phyloP scores from a whole-genome alignment of 352 stramenopile species.

The Phytophthora tubulina region DNA sequence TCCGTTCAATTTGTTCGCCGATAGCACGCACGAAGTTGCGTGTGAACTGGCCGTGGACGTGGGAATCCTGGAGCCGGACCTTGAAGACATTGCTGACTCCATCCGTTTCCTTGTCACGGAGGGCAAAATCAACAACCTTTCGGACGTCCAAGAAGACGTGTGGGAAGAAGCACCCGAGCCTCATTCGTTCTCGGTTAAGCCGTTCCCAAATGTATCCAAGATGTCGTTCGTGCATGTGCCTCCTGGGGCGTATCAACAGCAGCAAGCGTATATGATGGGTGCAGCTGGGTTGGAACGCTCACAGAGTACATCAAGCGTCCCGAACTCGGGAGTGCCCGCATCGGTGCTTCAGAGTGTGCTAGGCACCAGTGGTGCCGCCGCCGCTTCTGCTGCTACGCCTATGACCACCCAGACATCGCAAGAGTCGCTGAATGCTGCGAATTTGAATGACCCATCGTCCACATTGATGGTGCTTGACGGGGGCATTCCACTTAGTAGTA shows the following conservation, averaged over 20 bases:
- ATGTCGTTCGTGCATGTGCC: slow-evolving; percentile 70
- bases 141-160: slow-evolving; percentile 78
- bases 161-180: slow-evolving; percentile 90
- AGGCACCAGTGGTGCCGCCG: slow-evolving; percentile 21
- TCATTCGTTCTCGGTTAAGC: slow-evolving; percentile 82
- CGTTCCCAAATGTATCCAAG: slow-evolving; percentile 84
- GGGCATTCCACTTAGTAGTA: slow-evolving; percentile 27
- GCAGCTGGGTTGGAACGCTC: slow-evolving; percentile 32
- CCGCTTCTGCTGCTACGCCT: slow-evolving; percentile 8
- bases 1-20: slow-evolving; percentile 95
- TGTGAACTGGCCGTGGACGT: slow-evolving; percentile 95
- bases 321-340: slow-evolving; percentile 22
- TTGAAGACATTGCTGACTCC: slow-evolving; percentile 95
- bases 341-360: slow-evolving; percentile 34
- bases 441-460: slow-evolving; percentile 38
- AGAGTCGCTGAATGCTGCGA: slow-evolving; percentile 35
- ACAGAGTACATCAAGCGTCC: slow-evolving; percentile 29
- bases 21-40: slow-evolving; percentile 95
- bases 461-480: slow-evolving; percentile 50
- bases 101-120: slow-evolving; percentile 91
- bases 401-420: slow-evolving; percentile 26
- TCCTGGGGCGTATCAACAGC: slow-evolving; percentile 34
- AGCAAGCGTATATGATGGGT: slow-evolving; percentile 42
- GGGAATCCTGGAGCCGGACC: slow-evolving; percentile 91
- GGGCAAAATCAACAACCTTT: slow-evolving; percentile 88